These are phyloP conservation scores for Vitellaria paradoxa DNA, from an alignment of 179 eudicot species.

Conservation along the genomic window DNA sequence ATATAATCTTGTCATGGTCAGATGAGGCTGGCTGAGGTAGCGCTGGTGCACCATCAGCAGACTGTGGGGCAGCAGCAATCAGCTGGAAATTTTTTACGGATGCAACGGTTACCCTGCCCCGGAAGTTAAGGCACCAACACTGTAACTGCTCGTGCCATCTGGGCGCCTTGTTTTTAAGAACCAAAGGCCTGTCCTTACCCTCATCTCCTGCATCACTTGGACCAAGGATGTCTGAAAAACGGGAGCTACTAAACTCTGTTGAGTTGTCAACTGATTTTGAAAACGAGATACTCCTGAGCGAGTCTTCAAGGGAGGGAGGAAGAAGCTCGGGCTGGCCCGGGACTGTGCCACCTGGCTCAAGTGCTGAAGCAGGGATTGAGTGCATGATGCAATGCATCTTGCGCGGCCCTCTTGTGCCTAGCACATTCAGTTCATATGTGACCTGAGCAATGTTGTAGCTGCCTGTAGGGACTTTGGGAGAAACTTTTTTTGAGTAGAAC, in stretches of 20 bases:
- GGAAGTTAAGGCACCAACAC: conserved; percentile 62
- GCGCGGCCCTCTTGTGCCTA: conserved; percentile 60
- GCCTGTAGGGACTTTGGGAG: conserved; percentile 51
- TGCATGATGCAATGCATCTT: conserved; percentile 55
- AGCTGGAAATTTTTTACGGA: conserved; percentile 60
- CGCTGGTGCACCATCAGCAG: conserved; percentile 34
- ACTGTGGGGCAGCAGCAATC: conserved; percentile 41
- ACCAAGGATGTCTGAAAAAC: conserved; percentile 43
- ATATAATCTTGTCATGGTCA: conserved; percentile 53
- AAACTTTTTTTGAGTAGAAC: conserved; percentile 52
- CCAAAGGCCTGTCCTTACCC: conserved; percentile 40
- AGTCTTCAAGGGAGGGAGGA: conserved; percentile 44
- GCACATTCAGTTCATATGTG: conserved; percentile 51
- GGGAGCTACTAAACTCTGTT: conserved; percentile 47
- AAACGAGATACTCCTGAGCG: conserved; percentile 47
- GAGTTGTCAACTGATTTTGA: conserved; percentile 45
- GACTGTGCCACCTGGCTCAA: conserved; percentile 53
- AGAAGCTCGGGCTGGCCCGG: conserved; percentile 49
- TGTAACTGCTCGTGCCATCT: conserved; percentile 59
- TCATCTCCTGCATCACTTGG: conserved; percentile 24
- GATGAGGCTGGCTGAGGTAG: conserved; percentile 27
- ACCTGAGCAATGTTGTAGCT: conserved; percentile 56
- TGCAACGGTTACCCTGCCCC: conserved; percentile 59
- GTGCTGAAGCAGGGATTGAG: conserved; percentile 43
- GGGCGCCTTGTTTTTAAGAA: conserved; percentile 46